Percentiles rank a stretch among this genome's conserved stretches.
These are phyloP conservation scores for Arxiozyma slooffiae DNA, from an alignment of 1,139 yeast species.

Conservation along the genomic window DNA sequence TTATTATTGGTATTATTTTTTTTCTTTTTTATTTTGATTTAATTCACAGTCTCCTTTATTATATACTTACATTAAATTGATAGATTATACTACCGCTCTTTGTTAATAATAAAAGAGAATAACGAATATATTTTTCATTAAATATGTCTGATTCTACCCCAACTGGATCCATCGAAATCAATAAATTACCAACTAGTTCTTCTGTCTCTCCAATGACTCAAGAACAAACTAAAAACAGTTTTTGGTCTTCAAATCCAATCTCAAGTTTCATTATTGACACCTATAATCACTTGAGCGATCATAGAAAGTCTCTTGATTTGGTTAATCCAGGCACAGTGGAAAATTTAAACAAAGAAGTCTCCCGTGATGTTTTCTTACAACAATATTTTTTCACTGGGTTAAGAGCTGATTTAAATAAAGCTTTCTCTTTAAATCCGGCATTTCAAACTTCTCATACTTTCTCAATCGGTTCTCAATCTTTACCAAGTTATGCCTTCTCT, in stretches of 20 bases:
- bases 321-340: slow-evolving; percentile 92
- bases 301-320: slow-evolving; percentile 73
- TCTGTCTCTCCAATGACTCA: slow-evolving; percentile 40
- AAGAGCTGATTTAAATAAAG: slow-evolving; percentile 92
- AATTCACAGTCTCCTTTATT: too few relatives aligned
- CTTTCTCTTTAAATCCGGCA: slow-evolving; percentile 82
- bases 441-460: slow-evolving; percentile 97
- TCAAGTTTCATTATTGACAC: slow-evolving; percentile 73
- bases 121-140: too few relatives aligned
- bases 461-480: slow-evolving; percentile 73
- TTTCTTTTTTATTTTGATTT: too few relatives aligned
- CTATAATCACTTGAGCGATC: slow-evolving; percentile 60
- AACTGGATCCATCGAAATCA: slow-evolving; percentile 36
- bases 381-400: slow-evolving; percentile 92
- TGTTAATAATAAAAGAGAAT: too few relatives aligned
- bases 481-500: slow-evolving; percentile 88
- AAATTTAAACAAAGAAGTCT: slow-evolving; percentile 84
- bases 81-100: too few relatives aligned
- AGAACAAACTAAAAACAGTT: slow-evolving; percentile 40
- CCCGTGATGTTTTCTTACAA: slow-evolving; percentile 82
- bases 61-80: too few relatives aligned
- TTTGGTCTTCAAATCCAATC: slow-evolving; percentile 83
- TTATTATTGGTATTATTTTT: too few relatives aligned
- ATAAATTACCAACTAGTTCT: slow-evolving; percentile 53
- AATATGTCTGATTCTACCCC: slow-evolving; percentile 1